These are phyloP conservation scores for Arctium lappa DNA, from an alignment of 129 eudicot genomes.

Conservation along the genomic window DNA sequence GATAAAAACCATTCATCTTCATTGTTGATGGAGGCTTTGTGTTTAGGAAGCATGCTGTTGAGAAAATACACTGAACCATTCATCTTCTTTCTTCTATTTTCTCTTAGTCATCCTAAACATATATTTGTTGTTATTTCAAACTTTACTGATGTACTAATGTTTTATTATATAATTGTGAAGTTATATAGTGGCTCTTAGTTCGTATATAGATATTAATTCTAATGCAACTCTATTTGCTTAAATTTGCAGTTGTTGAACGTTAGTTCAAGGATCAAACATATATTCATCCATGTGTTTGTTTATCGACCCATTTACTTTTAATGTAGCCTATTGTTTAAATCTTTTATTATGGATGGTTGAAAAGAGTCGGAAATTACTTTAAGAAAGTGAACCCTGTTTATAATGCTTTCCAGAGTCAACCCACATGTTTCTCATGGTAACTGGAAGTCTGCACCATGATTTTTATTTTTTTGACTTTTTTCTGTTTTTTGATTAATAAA, in stretches of 20 bases:
- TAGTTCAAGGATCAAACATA: not conserved
- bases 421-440: not conserved
- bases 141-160: not conserved
- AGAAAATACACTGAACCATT: not conserved
- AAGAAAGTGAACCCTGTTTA: not conserved
- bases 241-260: not conserved
- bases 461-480: not conserved
- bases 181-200: constrained; percentile 1
- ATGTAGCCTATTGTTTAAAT: not conserved
- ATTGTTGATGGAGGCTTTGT: not conserved
- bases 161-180: not conserved
- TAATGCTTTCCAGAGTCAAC: not conserved
- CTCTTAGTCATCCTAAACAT: not conserved
- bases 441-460: not conserved
- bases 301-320: not conserved
- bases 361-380: not conserved
- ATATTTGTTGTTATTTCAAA: not conserved
- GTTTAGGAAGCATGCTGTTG: not conserved
- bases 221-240: not conserved
- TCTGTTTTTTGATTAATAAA: constrained; percentile 3
- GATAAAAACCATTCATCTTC: not conserved
- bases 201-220: not conserved
- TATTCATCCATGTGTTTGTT: not conserved
- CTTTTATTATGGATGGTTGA: not conserved
- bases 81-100: not conserved